Conservation (phyloP, 176 grass and related monocot genomes). For the Sorghum bicolor region Sorghum_bicolor_NCBIv3 NC_012870.2:74335501-74336000, state of each 20-base stretch:
- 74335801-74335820: not conserved
- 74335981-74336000: not conserved
- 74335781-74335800: not conserved
- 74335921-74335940: not conserved
- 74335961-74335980: not conserved
- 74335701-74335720: not conserved
- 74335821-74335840: constrained; percentile 7
- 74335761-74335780: not conserved
- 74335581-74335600: not conserved
- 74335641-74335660: constrained; percentile 7
- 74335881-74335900: not conserved
- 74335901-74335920: not conserved
- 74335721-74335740: not conserved
- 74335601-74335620: not conserved
- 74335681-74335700: not conserved
- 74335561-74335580: constrained; percentile 20
- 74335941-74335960: not conserved
- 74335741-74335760: constrained; percentile 23
- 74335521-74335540: constrained; percentile 26
- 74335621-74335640: constrained; percentile 9
- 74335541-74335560: constrained; percentile 4
- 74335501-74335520: constrained; percentile 14
- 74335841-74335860: constrained; percentile 23
- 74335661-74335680: not conserved
- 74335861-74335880: not conserved